Conservation (phyloP, 2,329 filamentous ascomycete genomes). For the Sporothrix protearum region DNA sequence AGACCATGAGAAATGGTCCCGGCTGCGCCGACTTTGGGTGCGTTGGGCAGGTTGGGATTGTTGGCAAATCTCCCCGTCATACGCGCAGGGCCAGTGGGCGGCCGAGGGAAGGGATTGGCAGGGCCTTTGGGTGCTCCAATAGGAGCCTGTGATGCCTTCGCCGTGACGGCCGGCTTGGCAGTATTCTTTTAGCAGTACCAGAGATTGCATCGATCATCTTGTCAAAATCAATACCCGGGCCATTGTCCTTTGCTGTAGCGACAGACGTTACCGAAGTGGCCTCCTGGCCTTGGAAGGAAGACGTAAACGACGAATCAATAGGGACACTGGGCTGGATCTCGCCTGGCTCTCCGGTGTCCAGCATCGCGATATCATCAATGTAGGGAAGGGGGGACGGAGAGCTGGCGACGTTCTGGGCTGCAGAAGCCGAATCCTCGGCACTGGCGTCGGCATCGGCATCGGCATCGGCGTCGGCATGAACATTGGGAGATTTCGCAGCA, state of each 20-base stretch:
- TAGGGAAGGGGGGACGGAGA: conserved; percentile 14
- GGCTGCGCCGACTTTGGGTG: conserved; percentile 24
- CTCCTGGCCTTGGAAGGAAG: not conserved
- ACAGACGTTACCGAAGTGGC: not conserved
- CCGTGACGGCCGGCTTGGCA: conserved; percentile 22
- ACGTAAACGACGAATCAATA: conserved; percentile 14
- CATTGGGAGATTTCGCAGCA: no score
- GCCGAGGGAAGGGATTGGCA: conserved; percentile 26
- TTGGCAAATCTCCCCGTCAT: conserved; percentile 22
- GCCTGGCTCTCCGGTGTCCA: conserved; percentile 19
- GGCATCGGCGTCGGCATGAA: no score
- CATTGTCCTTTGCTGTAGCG: conserved; percentile 22
- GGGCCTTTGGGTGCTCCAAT: conserved; percentile 23
- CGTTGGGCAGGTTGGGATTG: conserved; percentile 16
- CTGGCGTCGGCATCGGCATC: conserved; percentile 1
- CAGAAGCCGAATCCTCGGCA: not conserved
- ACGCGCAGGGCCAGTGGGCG: conserved; percentile 23
- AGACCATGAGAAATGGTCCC: conserved; percentile 16
- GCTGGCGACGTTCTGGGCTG: not conserved
- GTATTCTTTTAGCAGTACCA: conserved; percentile 32
- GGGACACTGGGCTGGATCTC: conserved; percentile 7
- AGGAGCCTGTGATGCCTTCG: conserved; percentile 14
- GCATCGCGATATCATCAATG: conserved; percentile 23
- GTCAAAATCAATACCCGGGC: conserved; percentile 35
- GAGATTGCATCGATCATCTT: conserved; percentile 39